Evolutionary conservation across 495 filamentous ascomycete species (phyloP).

Genomic region (Haplographium delicatum): DNA sequence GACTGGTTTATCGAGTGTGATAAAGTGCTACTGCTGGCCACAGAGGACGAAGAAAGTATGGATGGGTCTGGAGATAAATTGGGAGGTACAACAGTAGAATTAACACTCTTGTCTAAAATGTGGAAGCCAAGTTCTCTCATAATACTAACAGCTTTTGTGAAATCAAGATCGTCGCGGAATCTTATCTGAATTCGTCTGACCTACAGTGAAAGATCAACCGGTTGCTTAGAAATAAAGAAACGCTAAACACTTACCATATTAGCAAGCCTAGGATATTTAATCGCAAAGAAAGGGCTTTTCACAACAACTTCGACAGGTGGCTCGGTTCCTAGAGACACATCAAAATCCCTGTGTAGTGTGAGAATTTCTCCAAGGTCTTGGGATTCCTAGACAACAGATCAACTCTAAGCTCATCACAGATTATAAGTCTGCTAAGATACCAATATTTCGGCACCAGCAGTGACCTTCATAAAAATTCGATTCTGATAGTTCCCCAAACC

Average conservation of each 20-base stretch:
- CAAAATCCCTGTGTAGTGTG: constrained; percentile 6
- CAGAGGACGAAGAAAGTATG: background rate
- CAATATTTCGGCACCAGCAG: constrained; percentile 33
- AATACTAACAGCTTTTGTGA: constrained; percentile 24
- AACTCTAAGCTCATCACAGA: background rate
- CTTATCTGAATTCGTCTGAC: constrained; percentile 42
- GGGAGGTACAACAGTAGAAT: background rate
- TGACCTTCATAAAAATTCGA: constrained; percentile 31
- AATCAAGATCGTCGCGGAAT: constrained; percentile 33
- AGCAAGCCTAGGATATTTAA: constrained; percentile 26
- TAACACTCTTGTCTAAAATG: constrained; percentile 12
- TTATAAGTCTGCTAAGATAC: constrained; percentile 22
- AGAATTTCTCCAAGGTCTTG: constrained; percentile 22
- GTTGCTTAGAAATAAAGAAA: background rate
- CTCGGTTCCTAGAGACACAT: constrained; percentile 15
- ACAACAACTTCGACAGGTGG: constrained; percentile 26
- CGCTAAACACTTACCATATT: constrained; percentile 16
- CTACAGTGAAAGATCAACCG: constrained; percentile 21
- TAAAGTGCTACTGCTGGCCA: background rate
- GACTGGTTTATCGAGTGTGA: background rate
- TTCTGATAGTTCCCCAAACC: constrained; percentile 14
- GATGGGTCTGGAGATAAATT: constrained; percentile 4
- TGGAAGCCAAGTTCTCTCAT: constrained; percentile 30
- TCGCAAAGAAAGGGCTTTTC: constrained; percentile 29
- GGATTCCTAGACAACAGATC: constrained; percentile 7